phyloP scores from a whole-genome alignment of 805 yeast genomes.

The Torulaspora indica region DNA sequence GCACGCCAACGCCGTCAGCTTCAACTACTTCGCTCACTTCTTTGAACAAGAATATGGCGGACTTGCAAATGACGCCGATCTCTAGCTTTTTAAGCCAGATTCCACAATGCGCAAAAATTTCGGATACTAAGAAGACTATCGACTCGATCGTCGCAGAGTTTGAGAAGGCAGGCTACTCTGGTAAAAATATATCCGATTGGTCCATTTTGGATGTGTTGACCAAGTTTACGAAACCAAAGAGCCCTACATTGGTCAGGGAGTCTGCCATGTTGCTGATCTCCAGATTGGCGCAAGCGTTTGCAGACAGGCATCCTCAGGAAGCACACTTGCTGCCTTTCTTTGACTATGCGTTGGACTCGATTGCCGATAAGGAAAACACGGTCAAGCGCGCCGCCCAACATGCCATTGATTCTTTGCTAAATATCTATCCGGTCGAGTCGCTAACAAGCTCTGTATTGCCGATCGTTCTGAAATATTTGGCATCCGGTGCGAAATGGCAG shows the following conservation, averaged over 20 bases:
- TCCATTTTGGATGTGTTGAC: constrained; percentile 56
- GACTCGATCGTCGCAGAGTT: constrained; percentile 46
- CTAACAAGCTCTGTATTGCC: constrained; percentile 66
- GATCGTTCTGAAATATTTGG: constrained; percentile 57
- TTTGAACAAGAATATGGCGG: constrained; percentile 63
- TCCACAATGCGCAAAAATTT: constrained; percentile 33
- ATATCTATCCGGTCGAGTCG: constrained; percentile 71
- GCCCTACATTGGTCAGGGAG: constrained; percentile 70
- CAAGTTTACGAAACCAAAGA: constrained; percentile 68
- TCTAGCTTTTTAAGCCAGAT: constrained; percentile 45
- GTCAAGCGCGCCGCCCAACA: constrained; percentile 83
- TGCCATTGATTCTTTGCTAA: constrained; percentile 65
- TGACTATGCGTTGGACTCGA: constrained; percentile 59
- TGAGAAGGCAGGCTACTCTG: constrained; percentile 32
- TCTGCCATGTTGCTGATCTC: constrained; percentile 60
- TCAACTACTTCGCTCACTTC: constrained; percentile 73
- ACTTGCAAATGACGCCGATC: constrained; percentile 62
- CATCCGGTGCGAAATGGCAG: constrained; percentile 88
- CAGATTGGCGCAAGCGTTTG: constrained; percentile 54
- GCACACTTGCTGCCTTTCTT: constrained; percentile 64
- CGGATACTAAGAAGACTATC: constrained; percentile 37
- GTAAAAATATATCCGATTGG: constrained; percentile 53
- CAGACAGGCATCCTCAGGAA: constrained; percentile 68
- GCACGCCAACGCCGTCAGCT: constrained; percentile 41
- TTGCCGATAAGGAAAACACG: constrained; percentile 81